Evolutionary conservation across 257 asterid species (phyloP), one percentile per base, ranked within the genome.

Genomic region (Galeopsis tetrahit): DNA sequence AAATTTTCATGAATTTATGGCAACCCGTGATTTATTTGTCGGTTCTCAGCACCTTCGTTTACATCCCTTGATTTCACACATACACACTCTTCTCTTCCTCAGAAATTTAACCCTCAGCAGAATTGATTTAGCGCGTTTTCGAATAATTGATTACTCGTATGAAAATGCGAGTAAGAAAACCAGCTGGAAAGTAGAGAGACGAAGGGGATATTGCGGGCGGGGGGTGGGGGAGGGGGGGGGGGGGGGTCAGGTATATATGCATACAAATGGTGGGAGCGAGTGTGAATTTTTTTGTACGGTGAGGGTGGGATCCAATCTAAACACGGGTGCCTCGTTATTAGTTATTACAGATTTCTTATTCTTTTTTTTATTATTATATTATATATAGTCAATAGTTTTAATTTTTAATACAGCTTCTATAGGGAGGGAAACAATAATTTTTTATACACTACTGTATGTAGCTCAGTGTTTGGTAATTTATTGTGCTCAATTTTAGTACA

Each of bases 251-350:
- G 2, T 51, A 63, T 32, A 66, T 66, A 74, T 35, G 74, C 61
- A 44, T 14, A 74, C 68, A 74, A 67, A 44, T 36, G 74, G 68
- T 74, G 79, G 63, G 79, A 67, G 79, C 46, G 79, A 67, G 74
- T 15, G 52, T 74, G 74, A 74, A 74, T 32, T 58, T 59, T 17
- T 59, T 66, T 55, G 43, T 59, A 46, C 63, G 67, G 68, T 56
- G 68, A 21, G 66, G 74, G 74, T 58, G 69, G 79, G 78, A 74
- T 74, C 79, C 63, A 74, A 74, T 74, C 74, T 67, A 21, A 74
- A 36, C 44, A 74, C 63, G 39, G 68, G 74, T 48, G 74, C 43
- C 69, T 59, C 66, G 49, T 43, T 21, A 21, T 21, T 21, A 21
- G 28, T 21, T 21, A 21, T 21, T 55, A 44, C 65, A 35, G 63